Evolutionary conservation across 208 protist genomes (phyloP), one percentile per base, ranked within the genome.

Genomic region (Acanthamoeba polyphaga): DNA sequence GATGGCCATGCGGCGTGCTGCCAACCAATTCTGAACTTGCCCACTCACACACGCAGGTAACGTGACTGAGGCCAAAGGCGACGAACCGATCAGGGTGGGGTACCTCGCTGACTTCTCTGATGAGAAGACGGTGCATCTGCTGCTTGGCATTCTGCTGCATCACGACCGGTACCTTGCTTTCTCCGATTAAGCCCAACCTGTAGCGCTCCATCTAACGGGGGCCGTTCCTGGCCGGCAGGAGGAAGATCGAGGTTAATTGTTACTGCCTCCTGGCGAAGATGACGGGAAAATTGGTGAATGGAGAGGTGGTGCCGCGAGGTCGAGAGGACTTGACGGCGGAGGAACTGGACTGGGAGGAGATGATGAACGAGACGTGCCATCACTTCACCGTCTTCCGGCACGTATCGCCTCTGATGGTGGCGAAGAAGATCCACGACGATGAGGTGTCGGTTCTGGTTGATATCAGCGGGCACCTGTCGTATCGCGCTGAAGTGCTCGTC

Each of bases 301-400:
- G 43, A 49, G 43, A 10, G 43, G 43, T 49, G 43, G 43, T 49
- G 43, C 43, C 43, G 43, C 43, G 43, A 74, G 3, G 3, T n/a
- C 22, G 29, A 12, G 29, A 43, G 10, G 66, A 74, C 66, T 29
- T 66, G 22, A n/a, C 15, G 24, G 19, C 24, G 60, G 24, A 34
- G 70, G 29, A 78, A 24, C 29, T 34, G 4, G 32, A 78, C 4
- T 78, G 70, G 70, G 70, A 78, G 19, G 70, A 46, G 32, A 78
- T 78, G 38, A 78, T 78, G 70, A 78, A 49, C 32, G 70, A 78
- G 38, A 46, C 38, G 70, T 78, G 70, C 70, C 32, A 78, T 24
- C 9, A 78, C 0, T 78, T 78, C 22, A 46, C 6, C 9, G 22
- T 46, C 70, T 78, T 78, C 29, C n/a, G 38, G 1, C 12, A 49